These are phyloP conservation scores for Picochlorum costavermella DNA, from an alignment of 139 green algal genomes.

Conservation along the genomic window DNA sequence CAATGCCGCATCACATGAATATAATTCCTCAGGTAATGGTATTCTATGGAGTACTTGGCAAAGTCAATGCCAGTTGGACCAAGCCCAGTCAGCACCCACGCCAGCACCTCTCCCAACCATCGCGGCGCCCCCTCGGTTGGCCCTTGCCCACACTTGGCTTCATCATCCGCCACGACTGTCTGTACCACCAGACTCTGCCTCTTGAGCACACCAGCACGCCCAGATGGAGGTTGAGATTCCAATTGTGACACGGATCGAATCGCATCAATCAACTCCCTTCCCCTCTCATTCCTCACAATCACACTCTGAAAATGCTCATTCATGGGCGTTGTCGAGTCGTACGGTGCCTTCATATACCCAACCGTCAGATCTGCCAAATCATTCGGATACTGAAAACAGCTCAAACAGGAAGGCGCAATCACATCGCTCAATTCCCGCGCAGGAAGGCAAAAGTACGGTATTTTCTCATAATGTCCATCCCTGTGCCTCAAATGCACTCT, in stretches of 20 bases:
- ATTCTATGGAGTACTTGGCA: slow-evolving; percentile 89
- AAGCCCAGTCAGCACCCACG: slow-evolving; percentile 63
- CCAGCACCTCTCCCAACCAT: slow-evolving; percentile 73
- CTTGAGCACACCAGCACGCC: slow-evolving; percentile 43
- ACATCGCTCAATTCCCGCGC: slow-evolving; percentile 88
- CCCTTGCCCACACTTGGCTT: slow-evolving; percentile 75
- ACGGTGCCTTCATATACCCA: slow-evolving; percentile 94
- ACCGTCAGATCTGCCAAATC: slow-evolving; percentile 84
- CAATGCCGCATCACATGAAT: slow-evolving; percentile 69
- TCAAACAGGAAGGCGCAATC: slow-evolving; percentile 88
- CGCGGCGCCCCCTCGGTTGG: slow-evolving; percentile 61
- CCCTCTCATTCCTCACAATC: slow-evolving; percentile 77
- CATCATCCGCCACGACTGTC: slow-evolving; percentile 88
- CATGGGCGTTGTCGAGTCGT: slow-evolving; percentile 63
- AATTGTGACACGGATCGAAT: slow-evolving; percentile 21
- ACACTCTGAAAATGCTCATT: slow-evolving; percentile 83
- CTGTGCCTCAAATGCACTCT: slow-evolving; percentile 75
- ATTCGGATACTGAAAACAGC: slow-evolving; percentile 97
- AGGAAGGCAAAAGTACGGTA: slow-evolving; percentile 96
- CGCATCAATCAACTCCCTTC: slow-evolving; percentile 67
- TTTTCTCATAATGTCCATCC: slow-evolving; percentile 79
- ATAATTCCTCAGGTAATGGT: slow-evolving; percentile 89
- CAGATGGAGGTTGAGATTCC: slow-evolving; percentile 32
- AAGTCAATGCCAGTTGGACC: slow-evolving; percentile 95
- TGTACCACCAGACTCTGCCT: slow-evolving; percentile 69